phyloP scores from a whole-genome alignment of 768 basidiomycete genomes.

The Serendipita sp. region DNA sequence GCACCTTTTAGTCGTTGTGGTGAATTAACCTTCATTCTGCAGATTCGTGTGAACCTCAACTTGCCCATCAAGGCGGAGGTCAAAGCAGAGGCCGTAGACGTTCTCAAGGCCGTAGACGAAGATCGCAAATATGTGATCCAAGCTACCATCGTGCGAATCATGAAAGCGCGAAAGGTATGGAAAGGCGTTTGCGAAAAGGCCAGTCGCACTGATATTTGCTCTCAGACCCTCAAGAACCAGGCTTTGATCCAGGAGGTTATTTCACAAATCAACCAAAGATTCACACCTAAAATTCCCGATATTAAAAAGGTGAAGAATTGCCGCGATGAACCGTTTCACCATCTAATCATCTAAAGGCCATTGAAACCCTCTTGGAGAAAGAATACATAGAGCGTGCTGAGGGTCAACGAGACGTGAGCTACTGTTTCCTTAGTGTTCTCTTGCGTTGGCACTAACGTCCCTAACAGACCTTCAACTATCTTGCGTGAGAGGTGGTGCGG shows the following conservation, averaged over 20 bases:
- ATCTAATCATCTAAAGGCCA: constrained; percentile 38
- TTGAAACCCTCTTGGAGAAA: constrained; percentile 84
- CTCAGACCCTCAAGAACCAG: constrained; percentile 77
- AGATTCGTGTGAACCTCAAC: constrained; percentile 21
- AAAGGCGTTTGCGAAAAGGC: background rate
- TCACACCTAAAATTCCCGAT: constrained; percentile 85
- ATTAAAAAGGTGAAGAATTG: constrained; percentile 66
- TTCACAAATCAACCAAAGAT: constrained; percentile 72
- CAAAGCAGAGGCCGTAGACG: constrained; percentile 77
- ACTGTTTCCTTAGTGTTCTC: no score
- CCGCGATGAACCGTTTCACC: background rate
- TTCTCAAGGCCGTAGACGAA: constrained; percentile 88
- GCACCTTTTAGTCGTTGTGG: background rate
- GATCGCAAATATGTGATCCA: constrained; percentile 62
- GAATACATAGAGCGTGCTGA: constrained; percentile 95
- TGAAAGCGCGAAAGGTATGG: constrained; percentile 69
- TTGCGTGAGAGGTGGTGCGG: background rate
- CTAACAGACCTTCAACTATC: background rate
- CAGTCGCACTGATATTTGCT: background rate
- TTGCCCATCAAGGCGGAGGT: constrained; percentile 88
- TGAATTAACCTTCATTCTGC: background rate
- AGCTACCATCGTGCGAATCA: constrained; percentile 40
- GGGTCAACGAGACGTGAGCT: constrained; percentile 49
- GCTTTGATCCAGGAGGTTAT: constrained; percentile 79
- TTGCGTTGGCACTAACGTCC: background rate